Conservation (phyloP, 805 yeast genomes). For the Monosporozyma solicola region DNA sequence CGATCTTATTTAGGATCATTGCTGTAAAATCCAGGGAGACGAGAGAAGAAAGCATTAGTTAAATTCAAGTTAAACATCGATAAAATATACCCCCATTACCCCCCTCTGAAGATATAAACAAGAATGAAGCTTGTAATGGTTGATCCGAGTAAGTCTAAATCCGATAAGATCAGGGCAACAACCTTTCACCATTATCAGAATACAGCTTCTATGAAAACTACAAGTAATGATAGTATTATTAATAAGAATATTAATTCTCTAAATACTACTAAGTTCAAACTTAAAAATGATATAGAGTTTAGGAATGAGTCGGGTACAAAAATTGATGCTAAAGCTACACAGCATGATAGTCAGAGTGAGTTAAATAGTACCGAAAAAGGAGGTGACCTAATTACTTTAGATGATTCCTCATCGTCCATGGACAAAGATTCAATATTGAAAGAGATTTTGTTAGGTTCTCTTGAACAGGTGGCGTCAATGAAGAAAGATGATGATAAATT, state of each 20-base stretch:
- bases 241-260: not conserved
- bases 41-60: not conserved
- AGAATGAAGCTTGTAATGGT: conserved; percentile 11
- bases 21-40: not conserved
- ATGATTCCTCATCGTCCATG: not conserved
- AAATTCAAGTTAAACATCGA: not conserved
- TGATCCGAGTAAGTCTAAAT: conserved; percentile 8
- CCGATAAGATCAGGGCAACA: conserved; percentile 6
- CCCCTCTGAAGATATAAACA: not conserved
- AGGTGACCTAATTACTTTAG: not conserved
- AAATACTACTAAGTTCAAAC: not conserved
- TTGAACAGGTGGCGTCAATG: not conserved
- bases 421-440: not conserved
- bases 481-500: not conserved
- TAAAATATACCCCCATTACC: not conserved
- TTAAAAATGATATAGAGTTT: not conserved
- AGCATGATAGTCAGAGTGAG: not conserved
- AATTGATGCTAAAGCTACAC: not conserved
- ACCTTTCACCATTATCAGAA: conserved; percentile 9
- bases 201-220: not conserved
- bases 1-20: not conserved
- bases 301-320: not conserved
- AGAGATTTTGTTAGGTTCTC: not conserved
- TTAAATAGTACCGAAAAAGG: not conserved
- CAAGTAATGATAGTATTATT: not conserved